A percentile compares a stretch with the other conserved stretches of the same genome.
Evolutionary conservation across 1,284 basidiomycete genomes (phyloP).

Genomic region (Tetrapyrgos nigripes): DNA sequence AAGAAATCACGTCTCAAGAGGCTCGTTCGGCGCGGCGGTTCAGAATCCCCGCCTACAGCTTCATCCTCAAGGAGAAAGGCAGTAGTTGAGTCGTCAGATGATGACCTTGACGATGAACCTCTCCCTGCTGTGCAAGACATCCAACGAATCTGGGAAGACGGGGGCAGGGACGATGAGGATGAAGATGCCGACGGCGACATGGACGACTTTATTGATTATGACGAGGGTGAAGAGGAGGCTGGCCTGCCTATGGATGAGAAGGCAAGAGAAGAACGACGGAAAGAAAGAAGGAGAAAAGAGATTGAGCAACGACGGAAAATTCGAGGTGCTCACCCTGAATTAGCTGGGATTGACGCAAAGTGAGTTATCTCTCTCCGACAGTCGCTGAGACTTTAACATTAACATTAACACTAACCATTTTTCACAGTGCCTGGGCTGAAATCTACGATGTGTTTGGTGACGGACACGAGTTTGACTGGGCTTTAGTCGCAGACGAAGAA

Average conservation of each 20-base stretch:
- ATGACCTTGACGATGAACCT: conserved; percentile 69
- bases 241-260: conserved; percentile 73
- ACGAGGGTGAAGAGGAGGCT: conserved; percentile 79
- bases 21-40: conserved; percentile 71
- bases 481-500: conserved; percentile 82
- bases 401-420: too few species aligned
- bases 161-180: conserved; percentile 70
- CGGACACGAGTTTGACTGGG: conserved; percentile 97
- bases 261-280: conserved; percentile 75
- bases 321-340: conserved; percentile 72
- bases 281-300: conserved; percentile 69
- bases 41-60: conserved; percentile 67
- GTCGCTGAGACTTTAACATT: too few species aligned
- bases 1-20: conserved; percentile 71
- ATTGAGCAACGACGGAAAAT: conserved; percentile 66
- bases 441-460: conserved; percentile 98
- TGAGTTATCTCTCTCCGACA: conserved; percentile 53
- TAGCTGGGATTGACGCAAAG: conserved; percentile 89
- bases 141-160: conserved; percentile 86
- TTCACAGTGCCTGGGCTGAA: conserved; percentile 90
- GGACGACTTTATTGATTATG: conserved; percentile 93
- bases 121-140: conserved; percentile 70
- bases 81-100: conserved; percentile 73
- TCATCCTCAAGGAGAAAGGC: conserved; percentile 64
- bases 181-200: conserved; percentile 80